Conservation (phyloP, 345 rosid species). For the Linum usitatissimum region DNA sequence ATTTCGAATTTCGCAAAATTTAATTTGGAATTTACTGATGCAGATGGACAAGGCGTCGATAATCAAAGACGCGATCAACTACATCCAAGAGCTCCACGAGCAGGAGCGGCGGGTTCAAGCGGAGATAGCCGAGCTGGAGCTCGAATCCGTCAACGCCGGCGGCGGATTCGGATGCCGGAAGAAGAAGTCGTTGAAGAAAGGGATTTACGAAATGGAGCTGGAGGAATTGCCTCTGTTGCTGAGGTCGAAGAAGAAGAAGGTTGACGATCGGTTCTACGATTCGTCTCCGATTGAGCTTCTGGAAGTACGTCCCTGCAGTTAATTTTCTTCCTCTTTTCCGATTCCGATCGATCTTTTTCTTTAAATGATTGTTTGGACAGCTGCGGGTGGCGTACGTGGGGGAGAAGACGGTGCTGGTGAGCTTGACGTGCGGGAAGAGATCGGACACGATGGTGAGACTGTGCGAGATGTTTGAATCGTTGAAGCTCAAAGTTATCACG, state of each 20-base stretch:
- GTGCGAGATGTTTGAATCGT: slow-evolving; percentile 70
- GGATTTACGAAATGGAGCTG: slow-evolving; percentile 35
- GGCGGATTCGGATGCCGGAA: slow-evolving; percentile 6
- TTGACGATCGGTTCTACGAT: slow-evolving; percentile 26
- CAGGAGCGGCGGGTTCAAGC: slow-evolving; percentile 60
- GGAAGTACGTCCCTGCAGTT: slow-evolving; percentile 19
- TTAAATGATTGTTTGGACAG: slow-evolving; percentile 20
- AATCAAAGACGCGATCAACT: slow-evolving; percentile 82
- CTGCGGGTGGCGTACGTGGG: slow-evolving; percentile 61
- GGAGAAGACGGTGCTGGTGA: slow-evolving; percentile 61
- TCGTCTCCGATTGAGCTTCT: slow-evolving; percentile 56
- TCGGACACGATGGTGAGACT: slow-evolving; percentile 82
- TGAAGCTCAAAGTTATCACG: slow-evolving; percentile 65
- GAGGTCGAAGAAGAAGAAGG: slow-evolving; percentile 59
- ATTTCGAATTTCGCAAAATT: too few species aligned
- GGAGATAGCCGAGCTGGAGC: slow-evolving; percentile 69
- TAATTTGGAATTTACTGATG: not conserved
- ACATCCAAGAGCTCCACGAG: slow-evolving; percentile 71
- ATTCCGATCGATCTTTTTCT: too few species aligned
- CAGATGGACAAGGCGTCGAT: slow-evolving; percentile 99
- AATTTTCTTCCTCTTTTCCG: too few species aligned
- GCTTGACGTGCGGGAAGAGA: slow-evolving; percentile 67
- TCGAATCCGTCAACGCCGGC: too few species aligned
- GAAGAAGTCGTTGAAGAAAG: slow-evolving; percentile 17
- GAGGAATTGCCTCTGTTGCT: slow-evolving; percentile 42